Evolutionary conservation across 352 stramenopile species (phyloP), one percentile per base, ranked within the genome.

Genomic region (Halophytophthora polymorphica): DNA sequence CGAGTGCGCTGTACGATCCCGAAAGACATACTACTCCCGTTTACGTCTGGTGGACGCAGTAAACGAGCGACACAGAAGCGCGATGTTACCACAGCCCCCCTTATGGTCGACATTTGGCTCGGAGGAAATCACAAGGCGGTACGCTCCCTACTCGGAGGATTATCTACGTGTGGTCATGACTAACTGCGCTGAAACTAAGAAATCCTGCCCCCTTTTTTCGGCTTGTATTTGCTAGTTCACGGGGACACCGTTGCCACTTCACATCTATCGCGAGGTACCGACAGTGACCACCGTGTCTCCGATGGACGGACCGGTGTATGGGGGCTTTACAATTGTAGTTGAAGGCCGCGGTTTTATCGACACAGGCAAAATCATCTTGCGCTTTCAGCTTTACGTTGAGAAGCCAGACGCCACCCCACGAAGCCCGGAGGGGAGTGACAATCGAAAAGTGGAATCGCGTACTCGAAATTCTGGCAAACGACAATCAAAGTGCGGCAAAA

Each of bases 301-400:
- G 0, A 81, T 83, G 61, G 86, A 90, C 50, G 83, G 83, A 0
- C 78, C 83, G 12, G 74, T 93, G 14, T 93, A 88, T 40, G 83
- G 83, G 11, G 79, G 78, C 2, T 84, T 83, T 43, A 35, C 59
- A 0, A 52, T 93, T 17, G 65, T 78, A 11, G 64, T 93, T 14
- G 74, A 86, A 36, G 83, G 83, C 11, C 56, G 49, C 11, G 69
- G 66, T 3, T 90, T 91, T 29, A 64, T 90, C 38, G 64, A 91
- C 37, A 90, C 83, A 4, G 66, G 64, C 0, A 66, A 65, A 35
- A 77, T 93, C 35, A 46, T 66, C 11, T 65, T 81, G n/a, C 77
- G 82, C 17, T 90, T 90, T 25, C 68, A 86, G 39, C 55, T 73
- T 19, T 69, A 88, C 10, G 49, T 38, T 4, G 45, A 60, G 2